Conservation (phyloP, 176 grass and related monocot genomes). For the Zea luxurians region DNA sequence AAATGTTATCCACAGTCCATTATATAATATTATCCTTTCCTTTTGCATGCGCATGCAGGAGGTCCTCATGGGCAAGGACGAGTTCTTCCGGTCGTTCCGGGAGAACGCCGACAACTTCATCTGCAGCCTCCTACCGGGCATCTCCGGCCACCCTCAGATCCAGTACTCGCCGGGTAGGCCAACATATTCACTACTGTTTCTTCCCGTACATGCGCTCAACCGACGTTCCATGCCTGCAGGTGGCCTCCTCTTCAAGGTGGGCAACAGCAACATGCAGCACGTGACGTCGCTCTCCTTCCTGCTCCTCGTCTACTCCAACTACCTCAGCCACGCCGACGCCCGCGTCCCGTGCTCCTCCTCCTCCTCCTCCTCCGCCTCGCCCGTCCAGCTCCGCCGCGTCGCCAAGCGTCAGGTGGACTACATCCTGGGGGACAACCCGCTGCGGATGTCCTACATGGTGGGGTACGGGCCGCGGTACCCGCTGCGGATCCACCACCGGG, state of each 20-base stretch:
- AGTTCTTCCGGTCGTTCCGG: conserved; percentile 74
- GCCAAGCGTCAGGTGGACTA: conserved; percentile 94
- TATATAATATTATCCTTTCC: not conserved
- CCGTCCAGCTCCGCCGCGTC: conserved; percentile 66
- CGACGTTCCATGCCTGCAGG: not conserved
- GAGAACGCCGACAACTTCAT: conserved; percentile 91
- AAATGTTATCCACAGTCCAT: not conserved
- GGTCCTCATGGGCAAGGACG: conserved; percentile 92
- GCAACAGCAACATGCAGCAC: conserved; percentile 99
- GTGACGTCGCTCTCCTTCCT: conserved; percentile 92
- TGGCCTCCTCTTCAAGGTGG: conserved; percentile 78
- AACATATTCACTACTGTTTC: too few species aligned
- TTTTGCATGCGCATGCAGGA: conserved; percentile 41
- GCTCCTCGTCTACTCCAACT: conserved; percentile 82
- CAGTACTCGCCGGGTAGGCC: conserved; percentile 66
- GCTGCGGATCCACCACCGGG: conserved; percentile 81
- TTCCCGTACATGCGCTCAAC: not conserved
- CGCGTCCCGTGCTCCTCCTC: conserved; percentile 52
- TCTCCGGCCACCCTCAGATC: conserved; percentile 75
- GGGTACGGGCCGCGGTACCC: conserved; percentile 71
- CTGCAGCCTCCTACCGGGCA: conserved; percentile 84
- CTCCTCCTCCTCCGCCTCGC: conserved; percentile 58
- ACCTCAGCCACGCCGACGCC: conserved; percentile 80
- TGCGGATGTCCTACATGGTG: conserved; percentile 97
- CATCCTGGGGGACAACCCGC: conserved; percentile 87